Conservation (phyloP, 2,329 filamentous ascomycete species). For the Claviceps pazoutovae region DNA sequence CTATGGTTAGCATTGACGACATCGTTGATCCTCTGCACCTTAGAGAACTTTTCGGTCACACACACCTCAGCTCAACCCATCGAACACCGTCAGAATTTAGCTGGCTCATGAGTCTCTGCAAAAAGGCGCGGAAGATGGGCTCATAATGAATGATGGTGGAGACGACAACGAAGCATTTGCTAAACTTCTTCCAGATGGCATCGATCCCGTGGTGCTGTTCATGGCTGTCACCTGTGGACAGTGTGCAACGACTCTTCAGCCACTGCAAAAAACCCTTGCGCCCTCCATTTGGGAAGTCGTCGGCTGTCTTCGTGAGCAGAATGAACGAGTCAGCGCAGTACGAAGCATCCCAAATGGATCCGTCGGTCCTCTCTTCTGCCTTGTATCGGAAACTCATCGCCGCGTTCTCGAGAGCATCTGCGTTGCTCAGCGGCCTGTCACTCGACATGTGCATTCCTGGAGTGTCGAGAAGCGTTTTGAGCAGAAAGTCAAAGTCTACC, state of each 20-base stretch:
- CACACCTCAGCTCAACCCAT: constrained; percentile 63
- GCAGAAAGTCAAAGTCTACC: constrained; percentile 72
- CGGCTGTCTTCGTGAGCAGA: constrained; percentile 47
- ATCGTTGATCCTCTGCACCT: no score
- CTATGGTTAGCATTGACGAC: neutral
- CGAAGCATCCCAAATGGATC: constrained; percentile 48
- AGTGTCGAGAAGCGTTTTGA: constrained; percentile 55
- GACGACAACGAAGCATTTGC: constrained; percentile 57
- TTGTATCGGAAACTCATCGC: constrained; percentile 49
- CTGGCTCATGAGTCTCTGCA: constrained; percentile 55
- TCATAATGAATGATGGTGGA: constrained; percentile 74
- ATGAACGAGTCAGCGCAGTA: constrained; percentile 50
- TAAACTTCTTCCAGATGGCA: constrained; percentile 75
- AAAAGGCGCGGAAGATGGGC: constrained; percentile 67
- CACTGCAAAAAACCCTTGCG: constrained; percentile 60
- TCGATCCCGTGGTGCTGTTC: constrained; percentile 73
- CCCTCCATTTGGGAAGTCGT: constrained; percentile 61
- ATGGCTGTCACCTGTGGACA: constrained; percentile 58
- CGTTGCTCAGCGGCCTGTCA: constrained; percentile 40
- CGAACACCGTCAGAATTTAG: constrained; percentile 69
- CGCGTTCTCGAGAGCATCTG: constrained; percentile 38
- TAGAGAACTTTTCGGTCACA: constrained; percentile 4
- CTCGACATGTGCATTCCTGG: constrained; percentile 61
- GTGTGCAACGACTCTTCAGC: constrained; percentile 59
- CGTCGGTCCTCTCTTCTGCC: constrained; percentile 28